These are phyloP conservation scores for Corymbia maculata DNA, from an alignment of 345 rosid genomes.

Conservation along the genomic window DNA sequence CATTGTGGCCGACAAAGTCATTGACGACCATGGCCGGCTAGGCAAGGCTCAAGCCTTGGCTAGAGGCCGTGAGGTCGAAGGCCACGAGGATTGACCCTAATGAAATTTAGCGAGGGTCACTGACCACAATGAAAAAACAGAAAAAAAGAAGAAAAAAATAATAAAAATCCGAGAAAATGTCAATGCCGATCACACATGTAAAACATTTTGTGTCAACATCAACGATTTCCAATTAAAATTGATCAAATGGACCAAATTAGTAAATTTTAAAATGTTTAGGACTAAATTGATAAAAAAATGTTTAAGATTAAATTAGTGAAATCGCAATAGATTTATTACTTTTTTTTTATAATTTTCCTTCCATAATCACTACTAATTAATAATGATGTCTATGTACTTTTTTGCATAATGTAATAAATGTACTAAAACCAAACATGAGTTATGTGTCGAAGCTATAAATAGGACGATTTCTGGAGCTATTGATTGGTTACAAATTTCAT, in stretches of 20 bases:
- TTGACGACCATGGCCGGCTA: neutral
- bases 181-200: too few relatives aligned
- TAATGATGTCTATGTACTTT: neutral
- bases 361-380: neutral
- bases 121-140: neutral
- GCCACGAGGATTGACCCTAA: neutral
- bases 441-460: neutral
- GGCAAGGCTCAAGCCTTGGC: neutral
- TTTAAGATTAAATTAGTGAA: too few relatives aligned
- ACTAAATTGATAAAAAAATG: too few relatives aligned
- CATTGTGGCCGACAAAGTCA: fast-evolving
- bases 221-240: too few relatives aligned
- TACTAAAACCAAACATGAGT: neutral
- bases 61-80: neutral
- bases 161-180: too few relatives aligned
- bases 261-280: too few relatives aligned
- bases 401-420: neutral
- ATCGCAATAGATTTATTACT: too few relatives aligned
- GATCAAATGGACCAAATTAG: too few relatives aligned
- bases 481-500: neutral
- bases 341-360: too few relatives aligned
- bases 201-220: too few relatives aligned
- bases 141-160: too few relatives aligned
- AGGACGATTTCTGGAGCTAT: neutral
- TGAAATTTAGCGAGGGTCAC: neutral